Conservation (phyloP, 2,329 filamentous ascomycete genomes). For the Talaromyces sp. region DNA sequence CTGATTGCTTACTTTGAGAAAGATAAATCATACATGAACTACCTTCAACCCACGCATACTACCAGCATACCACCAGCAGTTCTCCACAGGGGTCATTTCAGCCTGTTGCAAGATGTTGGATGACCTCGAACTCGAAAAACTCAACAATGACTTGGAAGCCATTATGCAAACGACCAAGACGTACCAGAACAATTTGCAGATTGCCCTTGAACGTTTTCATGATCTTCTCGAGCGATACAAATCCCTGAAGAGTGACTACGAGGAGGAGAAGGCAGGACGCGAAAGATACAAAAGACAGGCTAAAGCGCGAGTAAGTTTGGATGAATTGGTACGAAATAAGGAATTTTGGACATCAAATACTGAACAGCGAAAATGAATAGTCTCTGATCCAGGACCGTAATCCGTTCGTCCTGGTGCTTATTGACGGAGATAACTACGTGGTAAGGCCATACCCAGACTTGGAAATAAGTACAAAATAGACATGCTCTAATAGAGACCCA, state of each 20-base stretch:
- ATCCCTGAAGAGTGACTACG: constrained; percentile 55
- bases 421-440: not conserved
- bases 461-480: too few relatives aligned
- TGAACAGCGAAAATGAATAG: not conserved
- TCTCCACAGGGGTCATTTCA: too few relatives aligned
- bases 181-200: not conserved
- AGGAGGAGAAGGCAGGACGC: constrained; percentile 52
- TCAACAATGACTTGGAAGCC: not conserved
- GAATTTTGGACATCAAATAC: not conserved
- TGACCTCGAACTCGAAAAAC: not conserved
- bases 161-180: not conserved
- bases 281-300: constrained; percentile 56
- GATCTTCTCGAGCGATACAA: constrained; percentile 54
- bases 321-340: not conserved
- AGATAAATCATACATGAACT: not conserved
- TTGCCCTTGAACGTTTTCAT: constrained; percentile 32
- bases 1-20: not conserved
- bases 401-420: not conserved
- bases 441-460: not conserved
- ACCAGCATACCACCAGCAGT: not conserved
- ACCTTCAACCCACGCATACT: not conserved
- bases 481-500: not conserved
- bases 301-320: constrained; percentile 38
- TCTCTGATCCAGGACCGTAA: not conserved
- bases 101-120: not conserved